Conservation (phyloP, 352 stramenopile genomes). For the Phytophthora pinifolia region DNA sequence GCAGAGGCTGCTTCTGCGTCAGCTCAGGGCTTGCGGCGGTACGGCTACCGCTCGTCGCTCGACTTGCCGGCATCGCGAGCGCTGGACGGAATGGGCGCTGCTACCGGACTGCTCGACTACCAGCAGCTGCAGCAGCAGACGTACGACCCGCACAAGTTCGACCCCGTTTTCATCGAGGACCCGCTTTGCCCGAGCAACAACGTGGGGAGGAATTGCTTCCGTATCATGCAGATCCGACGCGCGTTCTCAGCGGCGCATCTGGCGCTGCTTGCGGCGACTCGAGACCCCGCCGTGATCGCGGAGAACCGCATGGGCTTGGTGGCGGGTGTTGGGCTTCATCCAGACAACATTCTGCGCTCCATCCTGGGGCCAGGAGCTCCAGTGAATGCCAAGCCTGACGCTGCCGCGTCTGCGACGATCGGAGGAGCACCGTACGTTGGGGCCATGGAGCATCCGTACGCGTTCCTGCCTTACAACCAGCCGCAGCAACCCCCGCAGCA, state of each 20-base stretch:
- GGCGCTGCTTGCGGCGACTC: slow-evolving; percentile 63
- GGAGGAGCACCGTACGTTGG: slow-evolving; percentile 25
- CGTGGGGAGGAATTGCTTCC: slow-evolving; percentile 95
- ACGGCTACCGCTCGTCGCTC: slow-evolving; percentile 69
- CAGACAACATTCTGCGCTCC: slow-evolving; percentile 75
- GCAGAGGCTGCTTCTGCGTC: slow-evolving; percentile 57
- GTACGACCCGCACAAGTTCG: slow-evolving; percentile 91
- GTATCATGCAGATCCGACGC: slow-evolving; percentile 90
- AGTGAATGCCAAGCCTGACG: slow-evolving; percentile 54
- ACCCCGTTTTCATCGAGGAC: slow-evolving; percentile 96
- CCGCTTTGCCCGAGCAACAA: slow-evolving; percentile 94
- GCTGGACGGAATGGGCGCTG: slow-evolving; percentile 29
- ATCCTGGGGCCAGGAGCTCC: slow-evolving; percentile 61
- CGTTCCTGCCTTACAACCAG: slow-evolving; percentile 31
- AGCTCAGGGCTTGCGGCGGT: slow-evolving; percentile 59
- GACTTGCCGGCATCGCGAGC: slow-evolving; percentile 49
- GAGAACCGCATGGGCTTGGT: slow-evolving; percentile 61
- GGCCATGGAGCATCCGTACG: slow-evolving; percentile 28
- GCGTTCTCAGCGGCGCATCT: slow-evolving; percentile 75
- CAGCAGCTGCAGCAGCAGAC: slow-evolving; percentile 46
- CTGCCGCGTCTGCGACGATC: slow-evolving; percentile 21
- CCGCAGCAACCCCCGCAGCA: slow-evolving; percentile 35
- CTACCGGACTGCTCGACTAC: slow-evolving; percentile 43
- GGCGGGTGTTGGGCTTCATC: slow-evolving; percentile 68
- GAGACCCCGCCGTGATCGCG: slow-evolving; percentile 49